Evolutionary conservation across 345 rosid species (phyloP), one percentile per base, ranked within the genome.

Genomic region (Linum tenue): DNA sequence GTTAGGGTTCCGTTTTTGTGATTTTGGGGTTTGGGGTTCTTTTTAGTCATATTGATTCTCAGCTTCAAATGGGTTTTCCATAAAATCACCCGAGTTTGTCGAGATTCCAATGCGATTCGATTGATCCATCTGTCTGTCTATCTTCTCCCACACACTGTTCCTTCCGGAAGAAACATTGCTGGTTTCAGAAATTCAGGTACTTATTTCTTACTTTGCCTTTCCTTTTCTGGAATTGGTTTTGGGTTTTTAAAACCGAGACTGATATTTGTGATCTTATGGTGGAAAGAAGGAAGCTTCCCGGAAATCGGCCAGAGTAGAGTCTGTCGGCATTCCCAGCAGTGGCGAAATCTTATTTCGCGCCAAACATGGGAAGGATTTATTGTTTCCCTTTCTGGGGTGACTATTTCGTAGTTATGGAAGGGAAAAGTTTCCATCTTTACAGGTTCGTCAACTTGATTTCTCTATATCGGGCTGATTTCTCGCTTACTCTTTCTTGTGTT

Each of bases 321-420:
- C 31, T 22, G 31, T 22, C 31, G 31, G 31, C 31, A 1, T 22
- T 22, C 31, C 31, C 31, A 22, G 31, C 31, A 22, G 31, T 22
- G 1, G 31, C 31, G 31, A 22, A 22, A 22, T 22, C 31, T 22
- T 22, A 22, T 22, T n/a, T 44, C 12, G 59, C 59, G 31, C 59
- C 53, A 56, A 53, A 66, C 16, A 63, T 67, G 70, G 74, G 55
- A 31, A 72, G 59, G 35, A 15, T 22, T 69, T 48, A n/a, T 43
- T 68, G 56, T 72, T 72, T 39, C 76, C 76, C 36, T 67, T 67
- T 66, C 43, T 65, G 73, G 72, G 68, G 22, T 68, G 55, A 38
- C 35, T 64, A 59, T 66, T 62, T 65, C 48, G 51, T 59, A 16
- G 55, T 57, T 42, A 59, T 51, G 60, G 57, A 36, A 22, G 60